Percentiles rank a stretch among this genome's conserved stretches.
Evolutionary conservation across 495 filamentous ascomycete genomes (phyloP).

Genomic region (Penicillium lividum): DNA sequence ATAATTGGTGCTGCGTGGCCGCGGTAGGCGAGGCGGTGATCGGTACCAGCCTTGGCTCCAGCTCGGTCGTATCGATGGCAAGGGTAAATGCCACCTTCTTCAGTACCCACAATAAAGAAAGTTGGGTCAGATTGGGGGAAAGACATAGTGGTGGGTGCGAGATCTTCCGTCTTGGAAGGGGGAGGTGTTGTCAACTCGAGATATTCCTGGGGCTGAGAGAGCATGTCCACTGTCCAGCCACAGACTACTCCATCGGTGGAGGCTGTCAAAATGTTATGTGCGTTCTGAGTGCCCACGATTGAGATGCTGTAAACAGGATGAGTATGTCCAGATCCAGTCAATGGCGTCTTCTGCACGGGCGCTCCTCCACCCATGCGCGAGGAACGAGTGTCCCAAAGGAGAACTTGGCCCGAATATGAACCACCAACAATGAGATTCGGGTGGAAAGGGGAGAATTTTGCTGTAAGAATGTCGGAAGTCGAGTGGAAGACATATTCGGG

Average conservation of each 20-base stretch:
- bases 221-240: constrained; percentile 96
- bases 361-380: constrained; percentile 66
- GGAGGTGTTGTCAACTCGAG: constrained; percentile 83
- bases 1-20: constrained; percentile 94
- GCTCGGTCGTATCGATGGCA: constrained; percentile 97
- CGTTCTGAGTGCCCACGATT: constrained; percentile 96
- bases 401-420: constrained; percentile 92
- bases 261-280: constrained; percentile 94
- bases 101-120: constrained; percentile 94
- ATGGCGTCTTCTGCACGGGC: constrained; percentile 91
- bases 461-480: constrained; percentile 90
- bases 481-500: constrained; percentile 97
- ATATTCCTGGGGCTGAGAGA: constrained; percentile 90
- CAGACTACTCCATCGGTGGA: constrained; percentile 97
- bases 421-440: constrained; percentile 94
- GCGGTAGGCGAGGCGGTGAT: constrained; percentile 77
- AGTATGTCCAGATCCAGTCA: constrained; percentile 88
- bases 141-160: constrained; percentile 93
- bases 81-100: constrained; percentile 93
- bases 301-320: constrained; percentile 95
- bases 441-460: constrained; percentile 96
- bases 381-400: constrained; percentile 93
- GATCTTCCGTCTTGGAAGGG: constrained; percentile 87
- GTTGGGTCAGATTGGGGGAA: constrained; percentile 96
- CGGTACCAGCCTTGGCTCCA: constrained; percentile 92